These are phyloP conservation scores for Pleurotus citrinopileatus DNA, from an alignment of 768 basidiomycete species.

Conservation along the genomic window DNA sequence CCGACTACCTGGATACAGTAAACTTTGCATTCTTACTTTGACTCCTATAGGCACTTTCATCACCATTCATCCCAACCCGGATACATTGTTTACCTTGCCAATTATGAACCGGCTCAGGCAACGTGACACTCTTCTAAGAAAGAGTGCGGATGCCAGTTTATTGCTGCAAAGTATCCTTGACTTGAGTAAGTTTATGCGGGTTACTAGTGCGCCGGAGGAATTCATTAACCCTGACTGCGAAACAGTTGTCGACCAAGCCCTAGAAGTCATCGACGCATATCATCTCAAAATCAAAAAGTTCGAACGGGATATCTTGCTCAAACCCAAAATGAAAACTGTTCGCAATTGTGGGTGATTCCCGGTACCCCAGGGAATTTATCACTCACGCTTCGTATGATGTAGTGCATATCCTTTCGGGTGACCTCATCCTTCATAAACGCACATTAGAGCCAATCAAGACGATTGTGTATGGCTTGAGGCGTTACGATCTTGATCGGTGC, in stretches of 20 bases:
- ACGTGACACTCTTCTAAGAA: slow-evolving; percentile 57
- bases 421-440: slow-evolving; percentile 68
- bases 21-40: background rate
- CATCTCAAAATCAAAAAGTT: slow-evolving; percentile 56
- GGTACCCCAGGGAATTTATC: background rate
- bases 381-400: background rate
- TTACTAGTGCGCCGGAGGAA: too few relatives aligned
- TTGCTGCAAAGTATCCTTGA: slow-evolving; percentile 71
- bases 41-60: slow-evolving; percentile 55
- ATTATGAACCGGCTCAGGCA: slow-evolving; percentile 57
- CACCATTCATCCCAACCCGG: slow-evolving; percentile 48
- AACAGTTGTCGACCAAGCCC: slow-evolving; percentile 60
- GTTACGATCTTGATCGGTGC: slow-evolving; percentile 61
- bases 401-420: slow-evolving; percentile 72
- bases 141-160: slow-evolving; percentile 63
- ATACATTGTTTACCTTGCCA: slow-evolving; percentile 48
- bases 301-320: slow-evolving; percentile 55
- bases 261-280: slow-evolving; percentile 68
- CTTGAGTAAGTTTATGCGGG: slow-evolving; percentile 31
- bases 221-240: too few relatives aligned
- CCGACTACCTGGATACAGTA: background rate
- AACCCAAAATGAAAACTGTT: slow-evolving; percentile 57
- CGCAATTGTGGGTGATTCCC: slow-evolving; percentile 42
- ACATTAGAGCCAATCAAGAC: slow-evolving; percentile 69
- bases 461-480: slow-evolving; percentile 59